phyloP scores from a whole-genome alignment of 345 rosid species.

The Ricinus communis region DNA sequence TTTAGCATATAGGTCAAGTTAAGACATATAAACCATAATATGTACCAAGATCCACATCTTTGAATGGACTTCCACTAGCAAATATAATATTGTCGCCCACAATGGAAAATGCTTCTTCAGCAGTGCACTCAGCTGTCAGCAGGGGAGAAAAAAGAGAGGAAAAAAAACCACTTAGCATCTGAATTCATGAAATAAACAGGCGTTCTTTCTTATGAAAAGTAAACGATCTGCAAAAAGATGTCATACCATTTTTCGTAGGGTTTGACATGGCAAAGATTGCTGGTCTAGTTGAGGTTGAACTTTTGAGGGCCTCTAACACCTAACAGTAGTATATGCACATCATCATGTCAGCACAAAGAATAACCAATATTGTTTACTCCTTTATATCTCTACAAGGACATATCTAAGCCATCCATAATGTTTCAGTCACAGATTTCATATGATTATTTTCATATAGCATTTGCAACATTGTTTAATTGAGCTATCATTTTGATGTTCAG shows the following conservation, averaged over 20 bases:
- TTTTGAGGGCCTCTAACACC: constrained; percentile 95
- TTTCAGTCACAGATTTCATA: background rate
- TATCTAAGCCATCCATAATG: background rate
- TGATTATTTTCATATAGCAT: background rate
- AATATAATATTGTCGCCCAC: constrained; percentile 88
- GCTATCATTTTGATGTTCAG: background rate
- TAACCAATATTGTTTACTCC: no score
- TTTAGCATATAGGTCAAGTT: background rate
- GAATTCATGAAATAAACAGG: background rate
- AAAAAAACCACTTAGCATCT: background rate
- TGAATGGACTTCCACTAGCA: constrained; percentile 97
- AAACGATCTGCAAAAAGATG: background rate
- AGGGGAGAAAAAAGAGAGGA: background rate
- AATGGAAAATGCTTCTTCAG: constrained; percentile 88
- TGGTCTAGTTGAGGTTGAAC: constrained; percentile 92
- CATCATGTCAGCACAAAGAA: constrained; percentile 11
- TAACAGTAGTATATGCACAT: constrained; percentile 33
- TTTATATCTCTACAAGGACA: no score
- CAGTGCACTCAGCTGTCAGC: constrained; percentile 86
- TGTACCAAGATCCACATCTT: constrained; percentile 84
- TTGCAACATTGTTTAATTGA: no score
- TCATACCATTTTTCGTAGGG: constrained; percentile 84
- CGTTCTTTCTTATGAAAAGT: background rate
- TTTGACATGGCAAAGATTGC: constrained; percentile 99
- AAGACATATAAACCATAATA: constrained; percentile 4